Percentiles rank a stretch among this genome's conserved stretches.
Evolutionary conservation across 768 basidiomycete species (phyloP).

Genomic region (Tricholomella constricta): DNA sequence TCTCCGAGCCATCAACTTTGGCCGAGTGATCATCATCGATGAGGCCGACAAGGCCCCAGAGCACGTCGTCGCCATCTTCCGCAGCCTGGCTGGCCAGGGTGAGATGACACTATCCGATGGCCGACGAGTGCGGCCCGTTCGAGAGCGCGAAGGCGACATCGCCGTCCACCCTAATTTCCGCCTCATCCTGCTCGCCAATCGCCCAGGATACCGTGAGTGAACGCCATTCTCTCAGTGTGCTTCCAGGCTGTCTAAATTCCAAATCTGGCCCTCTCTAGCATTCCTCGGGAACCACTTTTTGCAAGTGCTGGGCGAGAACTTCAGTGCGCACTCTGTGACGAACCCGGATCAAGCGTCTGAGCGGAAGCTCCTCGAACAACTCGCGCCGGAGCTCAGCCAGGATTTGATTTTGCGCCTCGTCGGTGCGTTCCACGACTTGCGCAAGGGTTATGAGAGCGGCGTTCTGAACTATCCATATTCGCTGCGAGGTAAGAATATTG

Average conservation of each 20-base stretch:
- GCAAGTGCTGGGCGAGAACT: constrained; percentile 71
- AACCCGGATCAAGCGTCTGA: constrained; percentile 73
- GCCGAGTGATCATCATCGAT: constrained; percentile 69
- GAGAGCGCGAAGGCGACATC: constrained; percentile 55
- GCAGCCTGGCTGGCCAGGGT: constrained; percentile 65
- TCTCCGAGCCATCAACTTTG: constrained; percentile 59
- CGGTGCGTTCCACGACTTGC: constrained; percentile 63
- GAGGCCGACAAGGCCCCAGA: constrained; percentile 77
- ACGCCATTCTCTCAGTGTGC: not conserved
- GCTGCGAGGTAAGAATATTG: constrained; percentile 49
- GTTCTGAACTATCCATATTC: constrained; percentile 68
- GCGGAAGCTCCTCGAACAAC: constrained; percentile 54
- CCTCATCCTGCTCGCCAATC: constrained; percentile 63
- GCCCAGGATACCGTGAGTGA: constrained; percentile 69
- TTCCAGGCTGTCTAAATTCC: not conserved
- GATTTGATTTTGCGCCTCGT: constrained; percentile 59
- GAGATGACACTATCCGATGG: constrained; percentile 69
- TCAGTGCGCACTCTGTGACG: constrained; percentile 64
- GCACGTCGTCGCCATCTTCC: constrained; percentile 72
- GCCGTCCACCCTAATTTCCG: constrained; percentile 66
- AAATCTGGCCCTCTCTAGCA: constrained; percentile 36
- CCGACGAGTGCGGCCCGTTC: constrained; percentile 48
- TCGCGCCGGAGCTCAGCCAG: constrained; percentile 60
- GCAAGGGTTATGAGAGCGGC: constrained; percentile 58
- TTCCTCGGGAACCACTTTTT: constrained; percentile 76